These are phyloP conservation scores for Hymenotorrendiella dingleyae DNA, from an alignment of 2,329 filamentous ascomycete species.

Conservation along the genomic window DNA sequence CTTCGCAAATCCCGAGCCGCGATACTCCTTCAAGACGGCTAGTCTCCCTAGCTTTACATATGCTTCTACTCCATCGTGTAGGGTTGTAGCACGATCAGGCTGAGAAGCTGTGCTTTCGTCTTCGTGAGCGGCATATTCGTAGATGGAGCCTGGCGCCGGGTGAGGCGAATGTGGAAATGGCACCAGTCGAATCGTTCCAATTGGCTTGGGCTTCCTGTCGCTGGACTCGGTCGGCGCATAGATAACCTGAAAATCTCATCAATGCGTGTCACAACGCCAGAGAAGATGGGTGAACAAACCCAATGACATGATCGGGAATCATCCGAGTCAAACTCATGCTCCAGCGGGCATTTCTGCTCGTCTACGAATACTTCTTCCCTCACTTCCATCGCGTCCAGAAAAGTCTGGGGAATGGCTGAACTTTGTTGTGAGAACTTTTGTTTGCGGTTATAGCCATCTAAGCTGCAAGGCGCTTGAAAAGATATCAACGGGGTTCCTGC, in stretches of 20 bases:
- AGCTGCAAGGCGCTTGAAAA: conserved; percentile 37
- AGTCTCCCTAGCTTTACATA: conserved; percentile 80
- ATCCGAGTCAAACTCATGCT: conserved; percentile 75
- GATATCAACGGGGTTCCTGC: conserved; percentile 26
- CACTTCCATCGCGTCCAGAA: conserved; percentile 59
- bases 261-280: conserved; percentile 1
- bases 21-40: conserved; percentile 53
- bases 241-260: conserved; percentile 32
- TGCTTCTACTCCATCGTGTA: conserved; percentile 59
- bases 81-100: conserved; percentile 35
- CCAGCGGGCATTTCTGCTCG: conserved; percentile 52
- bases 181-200: conserved; percentile 49
- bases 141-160: conserved; percentile 40
- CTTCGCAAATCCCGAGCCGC: conserved; percentile 54
- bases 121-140: conserved; percentile 16
- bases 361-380: conserved; percentile 55
- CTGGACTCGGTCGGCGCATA: conserved; percentile 61
- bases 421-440: conserved; percentile 40
- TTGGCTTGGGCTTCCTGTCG: too few species aligned
- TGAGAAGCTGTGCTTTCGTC: conserved; percentile 11
- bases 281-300: conserved; percentile 40
- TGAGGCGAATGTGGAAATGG: conserved; percentile 49
- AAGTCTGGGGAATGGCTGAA: conserved; percentile 43
- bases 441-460: conserved; percentile 41
- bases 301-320: conserved; percentile 78